phyloP scores from a whole-genome alignment of 23 red algal species.

The Gracilaria caudata region DNA sequence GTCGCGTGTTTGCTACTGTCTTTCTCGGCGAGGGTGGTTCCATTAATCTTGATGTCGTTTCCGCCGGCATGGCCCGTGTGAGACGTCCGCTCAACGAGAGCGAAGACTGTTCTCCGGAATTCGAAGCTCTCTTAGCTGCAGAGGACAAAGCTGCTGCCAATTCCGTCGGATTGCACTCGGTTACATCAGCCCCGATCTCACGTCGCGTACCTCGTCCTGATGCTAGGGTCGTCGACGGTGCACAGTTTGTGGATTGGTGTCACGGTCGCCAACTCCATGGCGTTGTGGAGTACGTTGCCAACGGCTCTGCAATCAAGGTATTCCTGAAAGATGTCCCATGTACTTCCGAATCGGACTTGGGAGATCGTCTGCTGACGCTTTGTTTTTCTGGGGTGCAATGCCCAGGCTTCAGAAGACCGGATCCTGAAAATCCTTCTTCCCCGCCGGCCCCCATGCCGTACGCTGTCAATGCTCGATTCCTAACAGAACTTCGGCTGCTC shows the following conservation, averaged over 20 bases:
- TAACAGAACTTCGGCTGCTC: constrained; percentile 76
- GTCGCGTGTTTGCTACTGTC: constrained; percentile 60
- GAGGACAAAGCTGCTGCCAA: constrained; percentile 73
- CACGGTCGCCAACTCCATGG: constrained; percentile 53
- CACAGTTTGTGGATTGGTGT: constrained; percentile 21
- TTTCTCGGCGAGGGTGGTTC: constrained; percentile 19
- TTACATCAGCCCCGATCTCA: constrained; percentile 27
- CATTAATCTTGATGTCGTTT: constrained; percentile 54
- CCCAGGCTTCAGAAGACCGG: constrained; percentile 77
- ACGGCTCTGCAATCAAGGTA: constrained; percentile 63
- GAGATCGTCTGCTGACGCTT: constrained; percentile 57
- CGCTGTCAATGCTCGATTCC: constrained; percentile 82
- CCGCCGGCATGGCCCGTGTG: constrained; percentile 57
- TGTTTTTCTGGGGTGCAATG: constrained; percentile 79
- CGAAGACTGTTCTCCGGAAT: constrained; percentile 66
- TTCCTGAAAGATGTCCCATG: constrained; percentile 58
- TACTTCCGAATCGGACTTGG: constrained; percentile 9
- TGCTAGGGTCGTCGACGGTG: constrained; percentile 20
- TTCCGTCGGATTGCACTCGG: constrained; percentile 54
- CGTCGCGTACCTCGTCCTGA: constrained; percentile 22
- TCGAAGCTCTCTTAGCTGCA: constrained; percentile 60
- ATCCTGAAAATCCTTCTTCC: constrained; percentile 33
- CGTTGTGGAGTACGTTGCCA: constrained; percentile 83
- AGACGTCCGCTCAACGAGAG: constrained; percentile 40
- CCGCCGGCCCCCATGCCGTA: constrained; percentile 69